Evolutionary conservation across 306 rosid genomes (phyloP).

Genomic region (Hippophae tibetana): DNA sequence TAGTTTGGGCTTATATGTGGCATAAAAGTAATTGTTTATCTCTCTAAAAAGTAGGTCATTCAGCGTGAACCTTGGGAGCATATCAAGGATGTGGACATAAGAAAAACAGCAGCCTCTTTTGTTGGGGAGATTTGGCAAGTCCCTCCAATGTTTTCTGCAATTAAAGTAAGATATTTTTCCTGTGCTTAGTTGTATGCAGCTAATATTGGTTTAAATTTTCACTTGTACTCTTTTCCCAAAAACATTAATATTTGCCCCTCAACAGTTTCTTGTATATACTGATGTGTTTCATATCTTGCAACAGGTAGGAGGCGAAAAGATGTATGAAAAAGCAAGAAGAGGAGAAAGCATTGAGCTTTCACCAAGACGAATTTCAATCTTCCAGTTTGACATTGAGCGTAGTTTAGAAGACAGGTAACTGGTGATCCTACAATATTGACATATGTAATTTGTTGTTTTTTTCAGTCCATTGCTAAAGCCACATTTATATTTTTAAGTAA

Average conservation of each 20-base stretch:
- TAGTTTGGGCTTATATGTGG: not conserved
- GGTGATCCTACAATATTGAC: not conserved
- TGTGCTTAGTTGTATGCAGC: not conserved
- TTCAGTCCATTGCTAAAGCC: no score
- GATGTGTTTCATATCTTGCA: slow-evolving; percentile 6
- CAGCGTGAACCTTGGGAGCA: slow-evolving; percentile 99
- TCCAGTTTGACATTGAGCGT: slow-evolving; percentile 81
- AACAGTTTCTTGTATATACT: not conserved
- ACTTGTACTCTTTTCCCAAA: not conserved
- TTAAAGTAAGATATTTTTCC: slow-evolving; percentile 55
- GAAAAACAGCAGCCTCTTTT: slow-evolving; percentile 60
- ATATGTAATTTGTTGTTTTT: no score
- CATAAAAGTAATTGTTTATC: slow-evolving; percentile 14
- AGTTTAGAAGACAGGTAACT: slow-evolving; percentile 80
- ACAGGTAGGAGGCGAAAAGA: slow-evolving; percentile 91
- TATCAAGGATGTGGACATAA: slow-evolving; percentile 81
- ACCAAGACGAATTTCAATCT: slow-evolving; percentile 80
- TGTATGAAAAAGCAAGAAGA: slow-evolving; percentile 96
- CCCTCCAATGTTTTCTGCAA: slow-evolving; percentile 98
- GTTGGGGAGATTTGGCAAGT: slow-evolving; percentile 98
- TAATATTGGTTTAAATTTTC: not conserved
- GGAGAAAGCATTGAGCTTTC: slow-evolving; percentile 95
- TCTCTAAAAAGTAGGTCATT: slow-evolving; percentile 57
- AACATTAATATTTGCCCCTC: not conserved
- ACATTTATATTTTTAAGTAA: no score